Evolutionary conservation across 2,329 filamentous ascomycete genomes (phyloP).

Genomic region (Microsporum canis): DNA sequence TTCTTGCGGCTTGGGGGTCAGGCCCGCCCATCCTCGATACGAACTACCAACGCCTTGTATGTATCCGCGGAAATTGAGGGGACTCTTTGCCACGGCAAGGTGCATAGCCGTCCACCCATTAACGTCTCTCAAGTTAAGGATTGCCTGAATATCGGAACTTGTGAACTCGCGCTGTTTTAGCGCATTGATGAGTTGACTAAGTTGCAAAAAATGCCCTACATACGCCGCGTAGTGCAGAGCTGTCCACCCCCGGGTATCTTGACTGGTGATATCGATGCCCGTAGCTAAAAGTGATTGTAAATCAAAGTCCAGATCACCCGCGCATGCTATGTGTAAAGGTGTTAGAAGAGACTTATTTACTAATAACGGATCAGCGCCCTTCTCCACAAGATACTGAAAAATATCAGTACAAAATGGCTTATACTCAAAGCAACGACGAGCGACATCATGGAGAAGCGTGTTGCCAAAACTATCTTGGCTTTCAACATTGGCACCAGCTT

Average conservation of each 20-base stretch:
- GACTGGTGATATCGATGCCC: background rate
- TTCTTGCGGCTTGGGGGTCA: background rate
- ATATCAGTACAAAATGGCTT: background rate
- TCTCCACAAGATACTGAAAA: slow-evolving; percentile 1
- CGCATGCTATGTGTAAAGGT: slow-evolving; percentile 4
- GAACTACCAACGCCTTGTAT: background rate
- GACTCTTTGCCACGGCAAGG: background rate
- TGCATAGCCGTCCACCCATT: background rate
- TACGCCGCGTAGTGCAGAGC: slow-evolving; percentile 4
- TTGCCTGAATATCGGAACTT: background rate
- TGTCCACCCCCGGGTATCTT: slow-evolving; percentile 5
- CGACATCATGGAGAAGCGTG: slow-evolving; percentile 4
- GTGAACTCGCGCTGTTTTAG: background rate
- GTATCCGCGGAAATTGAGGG: background rate
- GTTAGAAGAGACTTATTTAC: slow-evolving; percentile 1
- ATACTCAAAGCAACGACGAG: background rate
- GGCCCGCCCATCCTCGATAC: background rate
- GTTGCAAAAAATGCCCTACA: background rate
- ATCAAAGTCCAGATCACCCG: background rate
- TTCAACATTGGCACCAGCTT: slow-evolving; percentile 6
- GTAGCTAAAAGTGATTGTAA: background rate
- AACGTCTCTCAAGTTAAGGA: background rate
- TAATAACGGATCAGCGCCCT: slow-evolving; percentile 1
- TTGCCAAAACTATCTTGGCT: slow-evolving; percentile 1
- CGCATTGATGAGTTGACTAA: slow-evolving; percentile 1